Conservation (phyloP, 1,139 yeast species). For the Kodamaea fungicola region DNA sequence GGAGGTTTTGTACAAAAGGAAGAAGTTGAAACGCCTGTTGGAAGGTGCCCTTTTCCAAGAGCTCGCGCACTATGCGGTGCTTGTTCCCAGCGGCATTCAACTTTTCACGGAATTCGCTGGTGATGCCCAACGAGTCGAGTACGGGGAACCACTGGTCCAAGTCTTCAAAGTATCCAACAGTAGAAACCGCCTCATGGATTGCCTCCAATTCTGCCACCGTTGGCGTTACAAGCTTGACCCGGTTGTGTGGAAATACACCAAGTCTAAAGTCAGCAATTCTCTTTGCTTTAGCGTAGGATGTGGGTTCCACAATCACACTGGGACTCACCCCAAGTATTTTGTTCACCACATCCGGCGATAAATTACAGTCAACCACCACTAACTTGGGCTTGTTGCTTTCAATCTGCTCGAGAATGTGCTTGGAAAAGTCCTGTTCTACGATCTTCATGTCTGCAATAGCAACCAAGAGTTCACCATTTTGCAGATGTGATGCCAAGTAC, state of each 20-base stretch:
- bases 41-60: constrained; percentile 49
- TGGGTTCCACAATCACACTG: constrained; percentile 66
- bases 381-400: constrained; percentile 32
- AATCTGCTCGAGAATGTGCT: constrained; percentile 37
- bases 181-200: constrained; percentile 49
- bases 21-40: constrained; percentile 69
- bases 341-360: constrained; percentile 42
- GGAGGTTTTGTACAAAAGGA: constrained; percentile 68
- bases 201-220: constrained; percentile 59
- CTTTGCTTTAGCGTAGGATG: constrained; percentile 60
- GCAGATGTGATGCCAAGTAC: constrained; percentile 66
- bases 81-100: constrained; percentile 25
- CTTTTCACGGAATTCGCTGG: constrained; percentile 41
- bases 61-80: constrained; percentile 17
- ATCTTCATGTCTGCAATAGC: constrained; percentile 87
- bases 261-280: constrained; percentile 26
- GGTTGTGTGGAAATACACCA: constrained; percentile 30
- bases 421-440: constrained; percentile 44
- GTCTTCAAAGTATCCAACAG: constrained; percentile 52
- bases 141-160: constrained; percentile 72
- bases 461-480: constrained; percentile 58
- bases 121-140: constrained; percentile 58
- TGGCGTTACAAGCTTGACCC: constrained; percentile 56
- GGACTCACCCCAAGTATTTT: constrained; percentile 25
- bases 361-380: constrained; percentile 68